These are phyloP conservation scores for Aspergillus fumigatus DNA, from an alignment of 2,329 filamentous ascomycete species.

Conservation along the genomic window DNA sequence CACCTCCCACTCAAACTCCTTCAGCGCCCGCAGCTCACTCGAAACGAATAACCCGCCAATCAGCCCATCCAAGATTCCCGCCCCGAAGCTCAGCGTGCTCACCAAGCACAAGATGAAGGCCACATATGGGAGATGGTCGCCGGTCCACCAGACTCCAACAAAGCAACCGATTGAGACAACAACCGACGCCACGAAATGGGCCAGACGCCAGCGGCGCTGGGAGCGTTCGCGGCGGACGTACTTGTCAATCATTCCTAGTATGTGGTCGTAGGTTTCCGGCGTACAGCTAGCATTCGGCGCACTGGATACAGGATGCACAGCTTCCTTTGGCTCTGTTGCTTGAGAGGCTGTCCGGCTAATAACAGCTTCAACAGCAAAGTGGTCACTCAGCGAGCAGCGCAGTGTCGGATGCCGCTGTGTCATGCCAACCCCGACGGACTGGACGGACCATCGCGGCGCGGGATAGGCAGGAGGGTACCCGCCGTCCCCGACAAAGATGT, in stretches of 20 bases:
- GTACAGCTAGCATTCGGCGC: conserved; percentile 33
- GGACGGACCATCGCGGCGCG: conserved; percentile 61
- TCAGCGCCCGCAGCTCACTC: conserved; percentile 73
- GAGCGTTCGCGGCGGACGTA: conserved; percentile 67
- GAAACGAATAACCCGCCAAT: conserved; percentile 84
- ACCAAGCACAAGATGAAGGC: conserved; percentile 76
- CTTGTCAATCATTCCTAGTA: conserved; percentile 63
- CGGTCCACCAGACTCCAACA: conserved; percentile 78
- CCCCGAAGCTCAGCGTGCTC: conserved; percentile 69
- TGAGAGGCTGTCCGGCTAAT: conserved; percentile 46
- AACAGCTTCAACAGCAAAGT: conserved; percentile 85
- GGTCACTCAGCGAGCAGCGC: conserved; percentile 84
- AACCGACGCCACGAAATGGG: conserved; percentile 68
- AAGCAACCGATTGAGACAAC: conserved; percentile 68
- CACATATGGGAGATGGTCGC: conserved; percentile 62
- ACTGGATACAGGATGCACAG: conserved; percentile 3
- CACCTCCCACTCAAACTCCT: conserved; percentile 94
- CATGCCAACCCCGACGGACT: conserved; percentile 70
- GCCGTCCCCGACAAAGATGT: conserved; percentile 74
- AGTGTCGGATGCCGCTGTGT: conserved; percentile 74
- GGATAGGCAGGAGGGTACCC: conserved; percentile 28
- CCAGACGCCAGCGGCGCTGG: conserved; percentile 67
- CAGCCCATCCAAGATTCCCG: conserved; percentile 76
- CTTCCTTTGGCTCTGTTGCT: conserved; percentile 1
- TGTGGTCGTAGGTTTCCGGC: conserved; percentile 61